phyloP scores from a whole-genome alignment of 169 alveolate species.

The Perkinsus chesapeaki region DNA sequence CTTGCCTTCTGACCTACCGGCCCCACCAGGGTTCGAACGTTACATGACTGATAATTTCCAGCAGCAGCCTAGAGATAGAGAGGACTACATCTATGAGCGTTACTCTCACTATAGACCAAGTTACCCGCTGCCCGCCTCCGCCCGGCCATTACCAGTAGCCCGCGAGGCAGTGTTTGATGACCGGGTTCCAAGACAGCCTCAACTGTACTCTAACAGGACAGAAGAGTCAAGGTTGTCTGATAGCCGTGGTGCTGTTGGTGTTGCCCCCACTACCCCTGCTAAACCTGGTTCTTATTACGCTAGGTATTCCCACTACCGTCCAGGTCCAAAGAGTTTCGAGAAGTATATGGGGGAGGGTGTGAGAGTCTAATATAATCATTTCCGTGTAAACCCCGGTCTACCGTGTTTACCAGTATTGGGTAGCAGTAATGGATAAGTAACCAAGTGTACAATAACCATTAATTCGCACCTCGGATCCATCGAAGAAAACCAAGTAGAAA shows the following conservation, averaged over 20 bases:
- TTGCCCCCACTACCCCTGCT: not conserved
- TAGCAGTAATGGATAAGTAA: not conserved
- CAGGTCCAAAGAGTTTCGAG: not conserved
- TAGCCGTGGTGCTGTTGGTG: not conserved
- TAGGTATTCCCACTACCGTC: not conserved
- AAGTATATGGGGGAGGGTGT: not conserved
- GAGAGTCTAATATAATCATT: not conserved
- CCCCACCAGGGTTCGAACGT: not conserved
- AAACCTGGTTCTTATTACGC: not conserved
- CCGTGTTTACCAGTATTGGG: not conserved
- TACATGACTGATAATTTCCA: not conserved
- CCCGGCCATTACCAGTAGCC: not conserved
- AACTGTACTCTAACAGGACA: not conserved
- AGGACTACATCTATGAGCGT: not conserved
- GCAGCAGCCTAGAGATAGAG: not conserved
- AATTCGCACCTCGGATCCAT: not conserved
- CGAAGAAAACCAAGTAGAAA: too few relatives aligned
- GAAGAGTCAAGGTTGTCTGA: not conserved
- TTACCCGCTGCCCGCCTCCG: not conserved
- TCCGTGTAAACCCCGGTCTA: not conserved
- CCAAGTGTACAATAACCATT: too few relatives aligned
- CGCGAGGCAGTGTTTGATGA: not conserved
- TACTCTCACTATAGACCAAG: not conserved
- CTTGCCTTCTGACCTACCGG: not conserved
- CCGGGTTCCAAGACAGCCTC: not conserved